Conservation (phyloP, 116 monocot species). For the Papilionanthe hybrid region DNA sequence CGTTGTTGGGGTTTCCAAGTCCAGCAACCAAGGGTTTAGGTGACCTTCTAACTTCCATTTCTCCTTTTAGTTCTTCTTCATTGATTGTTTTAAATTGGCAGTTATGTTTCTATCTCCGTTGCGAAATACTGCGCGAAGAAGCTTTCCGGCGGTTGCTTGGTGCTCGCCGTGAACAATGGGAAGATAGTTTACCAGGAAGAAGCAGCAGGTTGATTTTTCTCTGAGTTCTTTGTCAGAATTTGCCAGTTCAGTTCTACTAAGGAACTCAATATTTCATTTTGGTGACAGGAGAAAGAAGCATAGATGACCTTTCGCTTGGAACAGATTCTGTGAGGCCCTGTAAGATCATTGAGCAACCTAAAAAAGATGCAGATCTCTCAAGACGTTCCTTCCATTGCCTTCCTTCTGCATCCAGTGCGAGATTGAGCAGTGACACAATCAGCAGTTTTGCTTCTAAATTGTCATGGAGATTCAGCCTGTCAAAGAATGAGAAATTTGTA, state of each 20-base stretch:
- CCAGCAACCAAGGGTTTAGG: constrained; percentile 3
- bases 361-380: not conserved
- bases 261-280: not conserved
- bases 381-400: constrained; percentile 11
- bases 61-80: not conserved
- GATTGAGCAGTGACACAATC: constrained; percentile 10
- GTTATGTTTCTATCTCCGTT: constrained; percentile 35
- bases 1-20: constrained; percentile 44
- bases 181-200: constrained; percentile 59
- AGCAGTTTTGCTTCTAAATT: constrained; percentile 4
- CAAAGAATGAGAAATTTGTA: not conserved
- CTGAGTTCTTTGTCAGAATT: not conserved
- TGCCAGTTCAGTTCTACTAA: not conserved
- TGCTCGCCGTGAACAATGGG: constrained; percentile 51
- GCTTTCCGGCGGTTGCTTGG: constrained; percentile 37
- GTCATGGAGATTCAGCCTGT: not conserved
- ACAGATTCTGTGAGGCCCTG: not conserved
- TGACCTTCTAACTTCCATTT: not conserved
- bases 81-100: constrained; percentile 6
- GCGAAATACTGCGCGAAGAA: constrained; percentile 61
- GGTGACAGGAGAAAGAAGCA: constrained; percentile 1
- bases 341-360: constrained; percentile 1
- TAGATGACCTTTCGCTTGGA: not conserved
- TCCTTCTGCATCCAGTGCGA: constrained; percentile 1
- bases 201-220: constrained; percentile 12